Percentiles rank a stretch among this genome's conserved stretches.
Conservation (phyloP, 495 filamentous ascomycete species). For the Podospora sp. region DNA sequence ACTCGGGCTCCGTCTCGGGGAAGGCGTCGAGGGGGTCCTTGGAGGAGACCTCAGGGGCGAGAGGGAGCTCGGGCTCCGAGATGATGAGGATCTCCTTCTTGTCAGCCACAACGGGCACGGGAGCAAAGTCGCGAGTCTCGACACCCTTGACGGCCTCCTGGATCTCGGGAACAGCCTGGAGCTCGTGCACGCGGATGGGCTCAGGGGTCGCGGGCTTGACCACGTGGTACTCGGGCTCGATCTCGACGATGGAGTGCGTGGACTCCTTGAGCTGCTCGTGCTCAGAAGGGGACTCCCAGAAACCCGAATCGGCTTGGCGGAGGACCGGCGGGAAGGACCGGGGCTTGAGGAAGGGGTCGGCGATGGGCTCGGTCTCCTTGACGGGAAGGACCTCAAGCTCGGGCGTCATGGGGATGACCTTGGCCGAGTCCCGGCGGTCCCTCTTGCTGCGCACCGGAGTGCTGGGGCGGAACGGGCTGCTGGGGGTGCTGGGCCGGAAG, state of each 20-base stretch:
- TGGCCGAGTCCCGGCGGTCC: slow-evolving; percentile 35
- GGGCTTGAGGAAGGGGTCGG: slow-evolving; percentile 19
- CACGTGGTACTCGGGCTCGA: slow-evolving; percentile 23
- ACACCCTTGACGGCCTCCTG: slow-evolving; percentile 5
- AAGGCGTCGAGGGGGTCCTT: slow-evolving; percentile 19
- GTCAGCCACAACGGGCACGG: slow-evolving; percentile 3
- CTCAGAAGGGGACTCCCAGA: slow-evolving; percentile 34
- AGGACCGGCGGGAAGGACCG: slow-evolving; percentile 14
- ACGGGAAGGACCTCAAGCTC: slow-evolving; percentile 21
- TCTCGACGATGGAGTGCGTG: slow-evolving; percentile 26
- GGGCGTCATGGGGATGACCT: slow-evolving; percentile 29
- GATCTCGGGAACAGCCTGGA: slow-evolving; percentile 17
- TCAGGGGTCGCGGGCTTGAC: slow-evolving; percentile 5
- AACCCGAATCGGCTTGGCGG: slow-evolving; percentile 38
- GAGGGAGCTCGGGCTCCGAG: slow-evolving; percentile 19
- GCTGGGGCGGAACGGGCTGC: background rate
- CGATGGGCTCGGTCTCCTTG: slow-evolving; percentile 20
- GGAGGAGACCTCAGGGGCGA: slow-evolving; percentile 22
- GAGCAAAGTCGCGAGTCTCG: slow-evolving; percentile 20
- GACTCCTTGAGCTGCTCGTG: slow-evolving; percentile 23
- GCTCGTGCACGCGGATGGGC: slow-evolving; percentile 13
- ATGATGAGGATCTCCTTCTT: slow-evolving; percentile 8
- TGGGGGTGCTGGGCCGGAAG: background rate
- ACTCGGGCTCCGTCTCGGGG: slow-evolving; percentile 24
- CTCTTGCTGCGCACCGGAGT: slow-evolving; percentile 6